Conservation (phyloP, 2,329 filamentous ascomycete genomes). For the Furcasterigmium furcatum region DNA sequence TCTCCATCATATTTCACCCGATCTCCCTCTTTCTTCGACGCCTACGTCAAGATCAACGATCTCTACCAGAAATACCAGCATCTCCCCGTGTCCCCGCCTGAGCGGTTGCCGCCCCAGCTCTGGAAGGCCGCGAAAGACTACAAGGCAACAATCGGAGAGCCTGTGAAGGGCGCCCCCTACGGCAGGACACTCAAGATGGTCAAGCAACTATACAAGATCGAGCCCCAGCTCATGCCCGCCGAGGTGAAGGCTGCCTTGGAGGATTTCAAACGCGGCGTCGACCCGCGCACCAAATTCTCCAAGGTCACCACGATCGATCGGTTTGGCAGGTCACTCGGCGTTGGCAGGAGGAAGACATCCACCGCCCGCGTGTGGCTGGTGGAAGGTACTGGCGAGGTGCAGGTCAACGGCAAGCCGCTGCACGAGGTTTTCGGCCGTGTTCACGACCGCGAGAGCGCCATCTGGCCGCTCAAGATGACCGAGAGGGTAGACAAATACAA, state of each 20-base stretch:
- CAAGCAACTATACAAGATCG: conserved; percentile 80
- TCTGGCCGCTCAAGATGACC: conserved; percentile 86
- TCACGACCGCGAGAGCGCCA: conserved; percentile 89
- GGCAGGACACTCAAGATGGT: conserved; percentile 72
- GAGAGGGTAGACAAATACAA: conserved; percentile 94
- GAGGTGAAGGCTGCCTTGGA: conserved; percentile 64
- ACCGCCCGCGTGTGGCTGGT: conserved; percentile 83
- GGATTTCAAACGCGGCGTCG: conserved; percentile 71
- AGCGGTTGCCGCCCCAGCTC: conserved; percentile 67
- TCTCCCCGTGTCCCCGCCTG: conserved; percentile 65
- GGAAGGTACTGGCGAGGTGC: conserved; percentile 85
- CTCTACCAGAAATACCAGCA: conserved; percentile 69
- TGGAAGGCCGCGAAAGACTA: conserved; percentile 83
- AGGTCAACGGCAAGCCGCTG: conserved; percentile 88
- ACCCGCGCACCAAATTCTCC: conserved; percentile 63
- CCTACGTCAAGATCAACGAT: conserved; percentile 69
- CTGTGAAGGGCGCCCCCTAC: conserved; percentile 74
- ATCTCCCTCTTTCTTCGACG: conserved; percentile 81
- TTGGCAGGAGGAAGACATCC: conserved; percentile 85
- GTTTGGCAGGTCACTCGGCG: conserved; percentile 73
- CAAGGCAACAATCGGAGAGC: conserved; percentile 66
- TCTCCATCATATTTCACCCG: conserved; percentile 96
- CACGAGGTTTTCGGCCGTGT: conserved; percentile 78
- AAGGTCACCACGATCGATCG: conserved; percentile 68
- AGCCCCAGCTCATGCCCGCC: conserved; percentile 69